phyloP scores from a whole-genome alignment of 2,329 filamentous ascomycete genomes.

The Xylaria sp. region DNA sequence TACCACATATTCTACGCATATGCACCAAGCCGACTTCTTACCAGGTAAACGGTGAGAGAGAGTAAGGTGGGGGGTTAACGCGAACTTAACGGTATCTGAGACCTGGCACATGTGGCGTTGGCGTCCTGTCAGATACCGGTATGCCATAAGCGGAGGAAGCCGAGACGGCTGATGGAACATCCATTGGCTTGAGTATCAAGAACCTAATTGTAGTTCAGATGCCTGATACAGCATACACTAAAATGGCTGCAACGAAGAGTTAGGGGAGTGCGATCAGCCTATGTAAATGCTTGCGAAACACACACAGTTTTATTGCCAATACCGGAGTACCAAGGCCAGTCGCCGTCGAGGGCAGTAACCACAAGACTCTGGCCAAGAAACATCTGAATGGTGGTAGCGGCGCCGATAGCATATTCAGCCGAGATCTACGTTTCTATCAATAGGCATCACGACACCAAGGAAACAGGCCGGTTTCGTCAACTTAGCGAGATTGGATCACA shows the following conservation, averaged over 20 bases:
- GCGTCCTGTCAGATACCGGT: slow-evolving; percentile 13
- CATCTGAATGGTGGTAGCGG: too few species aligned
- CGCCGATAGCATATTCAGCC: too few species aligned
- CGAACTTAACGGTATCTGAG: slow-evolving; percentile 15
- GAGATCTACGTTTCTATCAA: neutral
- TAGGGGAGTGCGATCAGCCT: too few species aligned
- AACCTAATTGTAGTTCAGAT: neutral
- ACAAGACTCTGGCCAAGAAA: too few species aligned
- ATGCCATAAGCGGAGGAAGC: neutral
- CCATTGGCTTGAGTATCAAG: neutral
- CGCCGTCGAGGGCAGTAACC: too few species aligned
- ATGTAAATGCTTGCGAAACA: neutral
- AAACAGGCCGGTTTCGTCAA: neutral
- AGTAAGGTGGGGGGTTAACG: slow-evolving; percentile 1
- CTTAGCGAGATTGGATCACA: neutral
- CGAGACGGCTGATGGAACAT: neutral
- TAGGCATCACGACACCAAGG: neutral
- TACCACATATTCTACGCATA: too few species aligned
- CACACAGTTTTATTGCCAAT: too few species aligned
- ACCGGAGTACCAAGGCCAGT: too few species aligned
- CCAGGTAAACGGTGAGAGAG: slow-evolving; percentile 16
- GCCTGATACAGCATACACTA: neutral
- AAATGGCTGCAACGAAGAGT: neutral
- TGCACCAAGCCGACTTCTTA: neutral
- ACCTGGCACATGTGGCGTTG: slow-evolving; percentile 7